Conservation (phyloP, 768 basidiomycete species). For the Boletus pseudopeckii region DNA sequence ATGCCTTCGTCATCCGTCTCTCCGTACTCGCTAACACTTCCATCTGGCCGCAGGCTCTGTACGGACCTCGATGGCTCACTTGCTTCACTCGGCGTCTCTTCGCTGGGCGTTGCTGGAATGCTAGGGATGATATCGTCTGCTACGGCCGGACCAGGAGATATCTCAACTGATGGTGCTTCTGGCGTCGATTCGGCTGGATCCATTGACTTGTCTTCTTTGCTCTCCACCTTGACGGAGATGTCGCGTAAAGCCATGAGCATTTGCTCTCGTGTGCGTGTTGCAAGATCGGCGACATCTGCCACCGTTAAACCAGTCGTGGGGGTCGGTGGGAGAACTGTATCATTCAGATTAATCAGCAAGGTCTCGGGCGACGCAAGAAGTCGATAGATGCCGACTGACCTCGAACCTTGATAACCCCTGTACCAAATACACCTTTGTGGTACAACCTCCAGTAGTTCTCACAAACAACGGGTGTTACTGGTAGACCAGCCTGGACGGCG, state of each 20-base stretch:
- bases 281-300: slow-evolving; percentile 67
- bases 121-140: slow-evolving; percentile 35
- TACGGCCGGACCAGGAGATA: not conserved
- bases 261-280: slow-evolving; percentile 61
- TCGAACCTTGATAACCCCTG: slow-evolving; percentile 75
- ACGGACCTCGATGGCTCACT: slow-evolving; percentile 26
- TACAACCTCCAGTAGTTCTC: slow-evolving; percentile 94
- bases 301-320: slow-evolving; percentile 67
- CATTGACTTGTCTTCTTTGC: slow-evolving; percentile 19
- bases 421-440: slow-evolving; percentile 68
- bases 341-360: slow-evolving; percentile 3
- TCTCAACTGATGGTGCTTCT: slow-evolving; percentile 10
- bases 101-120: slow-evolving; percentile 18
- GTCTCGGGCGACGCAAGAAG: not conserved
- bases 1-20: slow-evolving; percentile 87
- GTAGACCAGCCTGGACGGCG: slow-evolving; percentile 85
- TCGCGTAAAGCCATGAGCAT: slow-evolving; percentile 80
- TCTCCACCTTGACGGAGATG: slow-evolving; percentile 58
- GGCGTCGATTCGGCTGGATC: slow-evolving; percentile 22
- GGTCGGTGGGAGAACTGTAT: slow-evolving; percentile 85
- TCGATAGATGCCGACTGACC: slow-evolving; percentile 38
- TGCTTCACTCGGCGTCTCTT: slow-evolving; percentile 27
- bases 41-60: slow-evolving; percentile 38
- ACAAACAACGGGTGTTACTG: slow-evolving; percentile 86
- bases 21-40: slow-evolving; percentile 66